Conservation (phyloP, 768 basidiomycete species). For the Rhodocollybia butyracea region DNA sequence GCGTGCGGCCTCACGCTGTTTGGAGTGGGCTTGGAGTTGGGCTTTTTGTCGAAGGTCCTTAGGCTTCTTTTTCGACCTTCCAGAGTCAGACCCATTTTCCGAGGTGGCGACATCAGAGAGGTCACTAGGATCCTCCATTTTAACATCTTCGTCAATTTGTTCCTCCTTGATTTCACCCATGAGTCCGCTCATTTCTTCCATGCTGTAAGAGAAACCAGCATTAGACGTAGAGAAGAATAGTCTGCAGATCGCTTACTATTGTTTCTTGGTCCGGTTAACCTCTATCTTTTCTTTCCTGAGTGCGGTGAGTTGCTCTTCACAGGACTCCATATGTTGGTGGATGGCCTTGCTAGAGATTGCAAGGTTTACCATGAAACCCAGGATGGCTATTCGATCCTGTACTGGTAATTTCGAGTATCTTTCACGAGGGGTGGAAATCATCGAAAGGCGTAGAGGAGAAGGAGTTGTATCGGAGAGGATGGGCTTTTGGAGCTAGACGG, state of each 20-base stretch:
- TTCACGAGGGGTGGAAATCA: conserved; percentile 53
- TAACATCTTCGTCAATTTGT: conserved; percentile 51
- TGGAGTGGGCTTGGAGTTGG: conserved; percentile 60
- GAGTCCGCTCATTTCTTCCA: conserved; percentile 73
- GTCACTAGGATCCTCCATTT: conserved; percentile 67
- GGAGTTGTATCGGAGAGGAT: conserved; percentile 37
- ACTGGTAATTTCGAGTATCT: conserved; percentile 73
- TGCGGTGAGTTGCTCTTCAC: conserved; percentile 87
- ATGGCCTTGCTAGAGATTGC: conserved; percentile 89
- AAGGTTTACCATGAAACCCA: conserved; percentile 86
- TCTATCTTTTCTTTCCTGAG: conserved; percentile 95
- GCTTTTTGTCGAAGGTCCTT: conserved; percentile 52
- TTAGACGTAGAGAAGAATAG: neutral
- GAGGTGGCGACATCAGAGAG: conserved; percentile 66
- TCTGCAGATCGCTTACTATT: conserved; percentile 57
- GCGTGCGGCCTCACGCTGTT: conserved; percentile 77
- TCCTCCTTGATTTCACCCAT: conserved; percentile 54
- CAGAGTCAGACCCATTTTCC: conserved; percentile 59
- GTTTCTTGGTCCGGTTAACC: conserved; percentile 85
- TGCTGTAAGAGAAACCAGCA: conserved; percentile 34
- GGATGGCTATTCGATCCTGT: conserved; percentile 78
- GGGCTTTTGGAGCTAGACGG: conserved; percentile 47
- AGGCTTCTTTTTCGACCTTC: conserved; percentile 41
- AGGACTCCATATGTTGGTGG: conserved; percentile 85
- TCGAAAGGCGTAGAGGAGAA: conserved; percentile 28